Evolutionary conservation across 371 early-diverging fungal species (phyloP).

Genomic region (Apophysomyces trapeziformis): DNA sequence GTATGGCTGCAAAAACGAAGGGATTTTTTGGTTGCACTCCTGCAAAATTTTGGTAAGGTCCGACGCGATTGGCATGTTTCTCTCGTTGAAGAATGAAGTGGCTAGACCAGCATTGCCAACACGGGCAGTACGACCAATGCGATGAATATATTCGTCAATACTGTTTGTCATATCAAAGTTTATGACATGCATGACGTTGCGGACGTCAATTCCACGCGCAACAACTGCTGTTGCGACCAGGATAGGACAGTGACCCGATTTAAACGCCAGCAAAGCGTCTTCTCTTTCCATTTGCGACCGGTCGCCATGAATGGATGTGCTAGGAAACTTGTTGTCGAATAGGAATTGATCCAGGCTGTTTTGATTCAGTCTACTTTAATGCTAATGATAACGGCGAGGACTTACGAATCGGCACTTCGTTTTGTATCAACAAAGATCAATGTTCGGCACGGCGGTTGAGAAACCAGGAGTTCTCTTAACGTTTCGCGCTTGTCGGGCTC

Average conservation of each 20-base stretch:
- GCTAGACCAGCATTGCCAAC: slow-evolving; percentile 78
- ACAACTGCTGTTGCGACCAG: slow-evolving; percentile 95
- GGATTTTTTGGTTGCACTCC: slow-evolving; percentile 83
- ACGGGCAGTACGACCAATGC: slow-evolving; percentile 84
- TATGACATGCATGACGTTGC: slow-evolving; percentile 82
- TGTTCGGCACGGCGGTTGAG: slow-evolving; percentile 59
- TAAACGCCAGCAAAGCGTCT: slow-evolving; percentile 76
- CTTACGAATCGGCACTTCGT: slow-evolving; percentile 69
- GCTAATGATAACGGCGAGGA: not conserved
- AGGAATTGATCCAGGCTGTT: slow-evolving; percentile 70
- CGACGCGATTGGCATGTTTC: slow-evolving; percentile 47
- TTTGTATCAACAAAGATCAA: slow-evolving; percentile 88
- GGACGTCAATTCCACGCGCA: slow-evolving; percentile 90
- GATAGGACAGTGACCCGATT: slow-evolving; percentile 73
- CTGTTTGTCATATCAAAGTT: slow-evolving; percentile 82
- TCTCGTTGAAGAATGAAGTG: slow-evolving; percentile 72
- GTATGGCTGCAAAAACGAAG: slow-evolving; percentile 65
- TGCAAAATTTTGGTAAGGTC: slow-evolving; percentile 79
- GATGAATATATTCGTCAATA: slow-evolving; percentile 86
- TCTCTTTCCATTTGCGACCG: slow-evolving; percentile 84
- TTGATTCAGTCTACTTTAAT: not conserved
- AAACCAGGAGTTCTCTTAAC: slow-evolving; percentile 31
- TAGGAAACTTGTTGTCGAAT: slow-evolving; percentile 64
- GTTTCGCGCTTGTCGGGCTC: slow-evolving; percentile 54
- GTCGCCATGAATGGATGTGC: slow-evolving; percentile 81